Percentiles rank a stretch among this genome's conserved stretches.
These are phyloP conservation scores for Kwoniella shandongensis DNA, from an alignment of 768 basidiomycete genomes.

Conservation along the genomic window DNA sequence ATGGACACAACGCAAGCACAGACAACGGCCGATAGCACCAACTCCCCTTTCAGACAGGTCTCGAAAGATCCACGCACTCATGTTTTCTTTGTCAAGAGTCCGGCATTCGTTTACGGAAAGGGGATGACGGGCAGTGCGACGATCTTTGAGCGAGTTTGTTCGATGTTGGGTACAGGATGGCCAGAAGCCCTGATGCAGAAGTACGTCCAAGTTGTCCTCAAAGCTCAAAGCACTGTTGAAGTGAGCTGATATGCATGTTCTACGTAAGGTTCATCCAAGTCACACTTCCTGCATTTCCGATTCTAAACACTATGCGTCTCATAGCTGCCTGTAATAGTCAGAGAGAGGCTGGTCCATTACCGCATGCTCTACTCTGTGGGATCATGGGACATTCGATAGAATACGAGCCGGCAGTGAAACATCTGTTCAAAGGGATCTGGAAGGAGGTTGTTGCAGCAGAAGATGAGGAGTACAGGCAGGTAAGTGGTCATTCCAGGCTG, in stretches of 20 bases:
- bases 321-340: constrained; percentile 3
- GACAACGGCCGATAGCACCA: not conserved
- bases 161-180: constrained; percentile 1
- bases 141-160: not conserved
- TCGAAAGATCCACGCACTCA: constrained; percentile 3
- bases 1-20: not conserved
- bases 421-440: constrained; percentile 1
- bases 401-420: constrained; percentile 1
- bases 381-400: constrained; percentile 6
- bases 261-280: not conserved
- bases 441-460: constrained; percentile 5
- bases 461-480: constrained; percentile 8
- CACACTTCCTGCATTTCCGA: constrained; percentile 1
- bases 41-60: constrained; percentile 1
- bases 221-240: not conserved
- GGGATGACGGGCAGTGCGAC: not conserved
- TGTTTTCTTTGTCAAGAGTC: constrained; percentile 2
- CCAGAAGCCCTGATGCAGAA: constrained; percentile 2
- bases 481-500: not conserved
- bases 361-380: constrained; percentile 2
- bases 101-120: constrained; percentile 2
- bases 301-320: constrained; percentile 4
- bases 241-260: not conserved
- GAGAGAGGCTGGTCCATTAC: not conserved
- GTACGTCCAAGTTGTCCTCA: not conserved